Percentiles rank a stretch among this genome's conserved stretches.
Conservation (phyloP, 2,329 filamentous ascomycete genomes). For the Dactylonectria estremocensis region DNA sequence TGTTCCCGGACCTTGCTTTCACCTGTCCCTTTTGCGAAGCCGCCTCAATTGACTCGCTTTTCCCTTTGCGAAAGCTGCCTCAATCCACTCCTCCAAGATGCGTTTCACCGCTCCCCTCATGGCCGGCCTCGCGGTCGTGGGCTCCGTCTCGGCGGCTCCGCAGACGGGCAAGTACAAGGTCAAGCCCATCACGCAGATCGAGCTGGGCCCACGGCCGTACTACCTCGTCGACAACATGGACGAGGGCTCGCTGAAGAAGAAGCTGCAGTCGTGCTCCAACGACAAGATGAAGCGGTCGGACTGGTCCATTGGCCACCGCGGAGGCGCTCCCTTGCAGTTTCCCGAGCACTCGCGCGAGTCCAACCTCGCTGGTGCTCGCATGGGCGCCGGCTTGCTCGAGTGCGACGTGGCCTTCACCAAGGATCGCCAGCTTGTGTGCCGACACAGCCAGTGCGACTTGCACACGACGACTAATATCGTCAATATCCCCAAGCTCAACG, state of each 20-base stretch:
- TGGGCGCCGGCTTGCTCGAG: constrained; percentile 78
- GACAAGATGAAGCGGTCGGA: constrained; percentile 64
- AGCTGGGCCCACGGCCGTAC: constrained; percentile 75
- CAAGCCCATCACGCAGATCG: constrained; percentile 63
- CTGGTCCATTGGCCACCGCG: constrained; percentile 75
- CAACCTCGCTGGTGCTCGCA: constrained; percentile 73
- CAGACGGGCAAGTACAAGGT: constrained; percentile 32
- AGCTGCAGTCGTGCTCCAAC: constrained; percentile 72
- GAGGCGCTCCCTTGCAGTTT: constrained; percentile 73
- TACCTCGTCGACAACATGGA: constrained; percentile 77
- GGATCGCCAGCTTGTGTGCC: constrained; percentile 77
- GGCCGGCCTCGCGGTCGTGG: constrained; percentile 50
- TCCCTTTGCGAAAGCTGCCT: constrained; percentile 1
- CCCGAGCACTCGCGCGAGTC: constrained; percentile 76
- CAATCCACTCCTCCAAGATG: constrained; percentile 48
- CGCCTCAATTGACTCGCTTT: constrained; percentile 8
- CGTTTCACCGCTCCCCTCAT: constrained; percentile 50
- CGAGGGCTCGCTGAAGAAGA: constrained; percentile 70
- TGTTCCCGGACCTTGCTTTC: not conserved
- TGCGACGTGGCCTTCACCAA: constrained; percentile 79
- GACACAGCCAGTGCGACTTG: constrained; percentile 77
- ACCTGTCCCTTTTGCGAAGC: not conserved
- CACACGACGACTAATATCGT: constrained; percentile 80
- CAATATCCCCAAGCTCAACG: constrained; percentile 71
- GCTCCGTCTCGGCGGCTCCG: constrained; percentile 49